A percentile compares a stretch with the other conserved stretches of the same genome.
These are phyloP conservation scores for Tillandsia leiboldiana DNA, from an alignment of 176 grass and related monocot species.

Conservation along the genomic window DNA sequence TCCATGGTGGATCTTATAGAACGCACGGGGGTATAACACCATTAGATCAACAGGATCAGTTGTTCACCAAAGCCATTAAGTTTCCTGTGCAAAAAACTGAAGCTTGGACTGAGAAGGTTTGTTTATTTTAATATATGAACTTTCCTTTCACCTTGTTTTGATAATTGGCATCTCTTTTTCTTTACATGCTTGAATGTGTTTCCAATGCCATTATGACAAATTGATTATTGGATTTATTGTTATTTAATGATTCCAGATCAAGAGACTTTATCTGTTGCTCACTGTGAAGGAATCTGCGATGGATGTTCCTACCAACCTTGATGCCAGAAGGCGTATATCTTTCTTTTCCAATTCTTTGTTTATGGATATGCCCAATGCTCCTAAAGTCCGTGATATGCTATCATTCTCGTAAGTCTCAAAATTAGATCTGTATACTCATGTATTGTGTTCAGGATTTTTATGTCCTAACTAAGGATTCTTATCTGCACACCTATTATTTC, in stretches of 20 bases:
- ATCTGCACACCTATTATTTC: too few relatives aligned
- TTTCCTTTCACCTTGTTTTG: not conserved
- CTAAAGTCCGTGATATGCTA: slow-evolving; percentile 89
- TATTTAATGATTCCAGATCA: slow-evolving; percentile 50
- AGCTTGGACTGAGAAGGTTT: slow-evolving; percentile 89
- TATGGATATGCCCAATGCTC: slow-evolving; percentile 85
- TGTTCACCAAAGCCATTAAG: slow-evolving; percentile 56
- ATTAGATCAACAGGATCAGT: slow-evolving; percentile 82
- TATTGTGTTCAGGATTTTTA: not conserved
- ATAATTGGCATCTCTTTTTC: not conserved
- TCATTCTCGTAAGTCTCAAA: slow-evolving; percentile 75
- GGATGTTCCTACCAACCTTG: slow-evolving; percentile 88
- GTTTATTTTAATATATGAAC: not conserved
- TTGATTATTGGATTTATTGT: slow-evolving; percentile 15
- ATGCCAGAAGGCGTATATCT: slow-evolving; percentile 88
- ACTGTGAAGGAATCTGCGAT: slow-evolving; percentile 90
- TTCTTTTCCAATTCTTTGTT: slow-evolving; percentile 98
- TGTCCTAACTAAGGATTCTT: not conserved
- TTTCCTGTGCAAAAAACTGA: slow-evolving; percentile 66
- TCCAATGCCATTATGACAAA: not conserved
- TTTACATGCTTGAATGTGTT: not conserved
- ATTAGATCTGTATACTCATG: not conserved
- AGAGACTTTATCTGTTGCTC: slow-evolving; percentile 74
- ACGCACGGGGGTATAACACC: slow-evolving; percentile 41
- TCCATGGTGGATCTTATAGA: slow-evolving; percentile 42